Percentiles rank a stretch among this genome's conserved stretches.
Conservation (phyloP, 805 yeast species). For the Saccharomycopsis microspora region DNA sequence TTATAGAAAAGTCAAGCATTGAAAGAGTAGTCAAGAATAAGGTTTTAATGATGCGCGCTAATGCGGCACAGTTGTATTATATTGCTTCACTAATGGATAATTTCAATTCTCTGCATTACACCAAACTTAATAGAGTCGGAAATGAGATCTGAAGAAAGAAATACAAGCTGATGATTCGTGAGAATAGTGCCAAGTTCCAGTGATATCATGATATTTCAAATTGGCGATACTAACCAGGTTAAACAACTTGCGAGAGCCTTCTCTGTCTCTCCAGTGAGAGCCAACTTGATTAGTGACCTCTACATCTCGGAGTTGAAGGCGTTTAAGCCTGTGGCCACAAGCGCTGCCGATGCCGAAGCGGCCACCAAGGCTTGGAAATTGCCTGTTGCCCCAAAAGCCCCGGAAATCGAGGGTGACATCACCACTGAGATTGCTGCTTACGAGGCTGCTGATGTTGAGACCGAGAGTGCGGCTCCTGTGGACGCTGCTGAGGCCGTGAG, state of each 20-base stretch:
- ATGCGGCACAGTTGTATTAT: too few species aligned
- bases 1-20: too few species aligned
- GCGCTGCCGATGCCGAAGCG: constrained; percentile 65
- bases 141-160: too few species aligned
- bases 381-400: constrained; percentile 71
- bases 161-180: too few species aligned
- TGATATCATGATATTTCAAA: too few species aligned
- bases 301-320: constrained; percentile 79
- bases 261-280: constrained; percentile 25
- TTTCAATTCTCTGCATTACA: too few species aligned
- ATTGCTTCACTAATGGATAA: too few species aligned
- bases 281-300: constrained; percentile 67
- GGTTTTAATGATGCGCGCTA: too few species aligned
- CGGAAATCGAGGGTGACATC: constrained; percentile 58
- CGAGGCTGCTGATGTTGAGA: constrained; percentile 66
- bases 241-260: constrained; percentile 25
- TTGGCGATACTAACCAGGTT: background rate
- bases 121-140: too few species aligned
- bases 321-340: constrained; percentile 73
- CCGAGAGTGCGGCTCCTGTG: constrained; percentile 36
- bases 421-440: constrained; percentile 57
- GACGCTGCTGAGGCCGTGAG: constrained; percentile 27
- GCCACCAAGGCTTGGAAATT: constrained; percentile 74
- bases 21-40: too few species aligned
- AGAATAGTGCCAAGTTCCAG: too few species aligned